Evolutionary conservation across 2,329 filamentous ascomycete genomes (phyloP), one percentile per base, ranked within the genome.

Genomic region (Xylaria sp.): DNA sequence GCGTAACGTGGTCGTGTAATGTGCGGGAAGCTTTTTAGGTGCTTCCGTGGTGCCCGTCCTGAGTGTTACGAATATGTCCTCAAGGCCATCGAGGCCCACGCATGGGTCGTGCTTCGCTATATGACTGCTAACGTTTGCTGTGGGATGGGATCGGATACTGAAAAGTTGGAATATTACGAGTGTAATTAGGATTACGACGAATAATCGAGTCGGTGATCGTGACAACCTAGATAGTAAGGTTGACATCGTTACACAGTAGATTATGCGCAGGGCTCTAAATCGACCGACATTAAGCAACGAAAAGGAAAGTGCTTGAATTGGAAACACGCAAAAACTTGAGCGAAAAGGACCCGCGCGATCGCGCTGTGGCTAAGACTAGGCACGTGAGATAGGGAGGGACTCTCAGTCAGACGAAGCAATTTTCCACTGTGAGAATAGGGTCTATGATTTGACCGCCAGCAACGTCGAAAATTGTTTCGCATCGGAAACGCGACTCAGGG

Each of bases 41-140:
- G 84, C 79, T 67, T 88, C 85, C 7, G 83, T 84, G 15, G 85
- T 84, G 56, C 85, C 86, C 0, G 86, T 88, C 65, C 83, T 83
- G 64, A 88, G 76, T 9, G 87, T 76, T 15, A 88, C 79, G 62
- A 87, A 81, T 49, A 87, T 74, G 69, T 87, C 79, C 3, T 83
- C 77, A 21, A 82, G 74, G 12, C 78, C 80, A 9, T 78, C 65
- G 35, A 74, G 71, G 21, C 68, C 68, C 11, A 64, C 63, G 57
- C 71, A 72, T 8, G 61, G 43, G 2, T 66, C 17, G 52, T 46
- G 37, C 11, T 21, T 21, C 37, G 52, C 43, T 43, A 38, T 57
- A 53, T 15, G 17, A 45, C n/a, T 15, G 28, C 56, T 38, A 14
- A 38, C 56, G 51, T 52, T 61, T 35, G 60, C 40, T 53, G 55